These are phyloP conservation scores for Peniophora sp. DNA, from an alignment of 1,284 basidiomycete genomes.

Conservation along the genomic window DNA sequence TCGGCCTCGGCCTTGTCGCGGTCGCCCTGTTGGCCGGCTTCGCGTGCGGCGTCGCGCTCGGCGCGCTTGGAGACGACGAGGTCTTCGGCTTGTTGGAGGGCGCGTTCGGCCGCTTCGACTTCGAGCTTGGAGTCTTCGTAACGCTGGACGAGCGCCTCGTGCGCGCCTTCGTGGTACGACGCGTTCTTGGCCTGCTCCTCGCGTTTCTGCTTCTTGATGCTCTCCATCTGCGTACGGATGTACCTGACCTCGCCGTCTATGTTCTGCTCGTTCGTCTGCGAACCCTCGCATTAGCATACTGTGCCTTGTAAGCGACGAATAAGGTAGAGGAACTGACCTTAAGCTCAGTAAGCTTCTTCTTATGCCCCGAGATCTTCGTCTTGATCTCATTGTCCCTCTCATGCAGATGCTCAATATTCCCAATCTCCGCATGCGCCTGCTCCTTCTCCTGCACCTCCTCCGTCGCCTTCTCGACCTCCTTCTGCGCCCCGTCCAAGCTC, in stretches of 20 bases:
- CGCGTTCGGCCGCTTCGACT: slow-evolving; percentile 15
- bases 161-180: slow-evolving; percentile 50
- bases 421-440: slow-evolving; percentile 37
- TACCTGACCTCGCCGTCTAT: slow-evolving; percentile 37
- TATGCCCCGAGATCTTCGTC: slow-evolving; percentile 38
- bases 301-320: too few species aligned
- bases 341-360: slow-evolving; percentile 32
- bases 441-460: slow-evolving; percentile 43
- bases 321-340: slow-evolving; percentile 26
- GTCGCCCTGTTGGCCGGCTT: slow-evolving; percentile 17
- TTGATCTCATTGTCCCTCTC: slow-evolving; percentile 34
- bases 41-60: slow-evolving; percentile 21
- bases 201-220: slow-evolving; percentile 43
- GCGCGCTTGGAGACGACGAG: slow-evolving; percentile 17
- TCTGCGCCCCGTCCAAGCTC: slow-evolving; percentile 31
- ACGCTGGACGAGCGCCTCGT: slow-evolving; percentile 44
- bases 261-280: slow-evolving; percentile 33
- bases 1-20: slow-evolving; percentile 23
- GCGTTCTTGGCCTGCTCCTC: slow-evolving; percentile 50
- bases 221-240: slow-evolving; percentile 37
- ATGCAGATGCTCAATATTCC: slow-evolving; percentile 46
- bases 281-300: slow-evolving; percentile 1
- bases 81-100: slow-evolving; percentile 26
- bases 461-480: slow-evolving; percentile 32
- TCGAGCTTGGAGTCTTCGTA: slow-evolving; percentile 34